A percentile compares a stretch with the other conserved stretches of the same genome.
phyloP scores from a whole-genome alignment of 371 early-diverging fungal genomes.

The Rhizopus delemar region DNA sequence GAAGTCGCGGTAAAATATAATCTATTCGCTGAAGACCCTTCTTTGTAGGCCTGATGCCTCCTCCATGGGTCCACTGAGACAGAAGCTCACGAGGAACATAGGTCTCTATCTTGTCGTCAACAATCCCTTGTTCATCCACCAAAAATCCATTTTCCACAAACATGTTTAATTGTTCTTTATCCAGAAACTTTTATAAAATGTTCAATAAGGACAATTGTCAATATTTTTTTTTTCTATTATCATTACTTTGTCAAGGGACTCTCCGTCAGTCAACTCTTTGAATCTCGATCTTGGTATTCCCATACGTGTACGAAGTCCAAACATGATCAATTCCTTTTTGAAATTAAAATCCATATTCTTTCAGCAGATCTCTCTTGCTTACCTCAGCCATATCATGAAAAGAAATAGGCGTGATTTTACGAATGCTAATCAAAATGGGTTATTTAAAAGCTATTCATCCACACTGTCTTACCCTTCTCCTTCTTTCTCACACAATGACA shows the following conservation, averaged over 20 bases:
- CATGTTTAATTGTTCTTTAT: slow-evolving; percentile 23
- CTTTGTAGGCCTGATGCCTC: slow-evolving; percentile 47
- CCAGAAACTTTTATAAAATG: slow-evolving; percentile 18
- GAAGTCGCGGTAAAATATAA: slow-evolving; percentile 34
- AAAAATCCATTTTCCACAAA: slow-evolving; percentile 32
- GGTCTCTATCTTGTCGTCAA: background rate
- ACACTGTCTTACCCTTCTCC: slow-evolving; percentile 63
- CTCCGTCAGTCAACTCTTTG: slow-evolving; percentile 27
- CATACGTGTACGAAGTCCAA: slow-evolving; percentile 70
- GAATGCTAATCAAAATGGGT: slow-evolving; percentile 17
- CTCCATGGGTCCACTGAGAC: slow-evolving; percentile 19
- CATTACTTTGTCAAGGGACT: slow-evolving; percentile 28
- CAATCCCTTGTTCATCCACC: slow-evolving; percentile 17
- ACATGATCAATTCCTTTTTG: slow-evolving; percentile 63
- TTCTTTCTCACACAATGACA: slow-evolving; percentile 49
- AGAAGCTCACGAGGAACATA: slow-evolving; percentile 32
- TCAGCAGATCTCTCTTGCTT: background rate
- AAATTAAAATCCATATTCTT: background rate
- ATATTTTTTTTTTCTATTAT: background rate
- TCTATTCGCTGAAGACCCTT: slow-evolving; percentile 42
- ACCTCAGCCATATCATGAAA: slow-evolving; percentile 27
- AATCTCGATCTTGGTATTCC: slow-evolving; percentile 54
- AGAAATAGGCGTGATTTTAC: slow-evolving; percentile 31
- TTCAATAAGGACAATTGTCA: background rate
- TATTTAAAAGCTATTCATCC: background rate